Evolutionary conservation across 1,139 yeast genomes (phyloP).

Genomic region (Suhomyces kunorum): DNA sequence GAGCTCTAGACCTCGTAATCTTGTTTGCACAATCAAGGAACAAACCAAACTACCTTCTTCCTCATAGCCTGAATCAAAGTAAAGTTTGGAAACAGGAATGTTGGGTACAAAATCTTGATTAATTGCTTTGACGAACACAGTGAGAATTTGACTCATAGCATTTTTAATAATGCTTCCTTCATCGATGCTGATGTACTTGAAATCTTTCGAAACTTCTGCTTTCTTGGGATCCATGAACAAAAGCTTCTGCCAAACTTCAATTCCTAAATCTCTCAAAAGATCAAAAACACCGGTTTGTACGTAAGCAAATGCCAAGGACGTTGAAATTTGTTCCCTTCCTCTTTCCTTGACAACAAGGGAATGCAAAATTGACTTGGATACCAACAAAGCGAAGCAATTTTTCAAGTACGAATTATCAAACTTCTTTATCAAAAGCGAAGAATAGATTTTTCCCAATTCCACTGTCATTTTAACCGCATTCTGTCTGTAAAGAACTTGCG

Average conservation of each 20-base stretch:
- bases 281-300: slow-evolving; percentile 50
- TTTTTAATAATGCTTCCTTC: slow-evolving; percentile 42
- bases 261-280: slow-evolving; percentile 25
- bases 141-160: slow-evolving; percentile 42
- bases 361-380: slow-evolving; percentile 30
- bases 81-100: slow-evolving; percentile 29
- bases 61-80: slow-evolving; percentile 28
- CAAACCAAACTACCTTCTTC: slow-evolving; percentile 26
- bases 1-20: slow-evolving; percentile 40
- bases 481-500: slow-evolving; percentile 35
- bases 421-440: slow-evolving; percentile 26
- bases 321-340: slow-evolving; percentile 35
- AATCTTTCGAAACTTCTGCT: slow-evolving; percentile 31
- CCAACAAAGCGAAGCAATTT: slow-evolving; percentile 12
- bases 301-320: slow-evolving; percentile 49
- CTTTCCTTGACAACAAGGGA: slow-evolving; percentile 33
- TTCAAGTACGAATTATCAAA: slow-evolving; percentile 21
- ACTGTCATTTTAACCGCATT: slow-evolving; percentile 44
- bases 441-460: slow-evolving; percentile 35
- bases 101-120: slow-evolving; percentile 26
- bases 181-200: slow-evolving; percentile 38
- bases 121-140: slow-evolving; percentile 42
- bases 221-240: slow-evolving; percentile 21
- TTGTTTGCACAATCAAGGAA: slow-evolving; percentile 43
- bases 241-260: slow-evolving; percentile 25